Percentiles rank a stretch among this genome's conserved stretches.
Evolutionary conservation across 805 yeast species (phyloP).

Genomic region (Candida jianshihensis): DNA sequence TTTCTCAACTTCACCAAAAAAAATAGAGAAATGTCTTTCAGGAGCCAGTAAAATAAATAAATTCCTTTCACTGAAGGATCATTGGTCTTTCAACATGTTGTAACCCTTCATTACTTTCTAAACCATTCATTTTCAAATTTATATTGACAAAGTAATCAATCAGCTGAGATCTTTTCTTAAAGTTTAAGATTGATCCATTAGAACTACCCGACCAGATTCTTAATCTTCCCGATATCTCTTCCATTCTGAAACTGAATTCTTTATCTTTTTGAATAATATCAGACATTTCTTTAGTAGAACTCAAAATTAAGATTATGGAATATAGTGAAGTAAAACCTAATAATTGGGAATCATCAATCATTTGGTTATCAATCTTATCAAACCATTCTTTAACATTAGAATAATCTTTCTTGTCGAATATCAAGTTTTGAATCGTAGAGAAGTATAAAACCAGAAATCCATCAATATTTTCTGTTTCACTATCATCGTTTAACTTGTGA

Average conservation of each 20-base stretch:
- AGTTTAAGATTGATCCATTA: constrained; percentile 21
- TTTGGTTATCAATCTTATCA: constrained; percentile 13
- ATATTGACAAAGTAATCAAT: constrained; percentile 26
- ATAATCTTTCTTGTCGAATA: constrained; percentile 19
- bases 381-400: constrained; percentile 20
- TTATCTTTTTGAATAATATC: constrained; percentile 10
- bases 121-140: constrained; percentile 19
- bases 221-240: constrained; percentile 24
- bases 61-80: neutral
- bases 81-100: neutral
- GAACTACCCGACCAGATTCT: constrained; percentile 31
- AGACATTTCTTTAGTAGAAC: constrained; percentile 10
- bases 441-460: constrained; percentile 20
- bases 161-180: constrained; percentile 24
- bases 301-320: constrained; percentile 18
- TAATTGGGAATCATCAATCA: constrained; percentile 12
- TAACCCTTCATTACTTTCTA: constrained; percentile 7
- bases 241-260: constrained; percentile 19
- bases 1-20: no score
- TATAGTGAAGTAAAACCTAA: constrained; percentile 27
- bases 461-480: no score
- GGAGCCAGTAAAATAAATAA: neutral
- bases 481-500: constrained; percentile 11
- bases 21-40: no score
- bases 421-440: constrained; percentile 22